Evolutionary conservation across 2,329 filamentous ascomycete genomes (phyloP).

Genomic region (Colletotrichum tropicicola): DNA sequence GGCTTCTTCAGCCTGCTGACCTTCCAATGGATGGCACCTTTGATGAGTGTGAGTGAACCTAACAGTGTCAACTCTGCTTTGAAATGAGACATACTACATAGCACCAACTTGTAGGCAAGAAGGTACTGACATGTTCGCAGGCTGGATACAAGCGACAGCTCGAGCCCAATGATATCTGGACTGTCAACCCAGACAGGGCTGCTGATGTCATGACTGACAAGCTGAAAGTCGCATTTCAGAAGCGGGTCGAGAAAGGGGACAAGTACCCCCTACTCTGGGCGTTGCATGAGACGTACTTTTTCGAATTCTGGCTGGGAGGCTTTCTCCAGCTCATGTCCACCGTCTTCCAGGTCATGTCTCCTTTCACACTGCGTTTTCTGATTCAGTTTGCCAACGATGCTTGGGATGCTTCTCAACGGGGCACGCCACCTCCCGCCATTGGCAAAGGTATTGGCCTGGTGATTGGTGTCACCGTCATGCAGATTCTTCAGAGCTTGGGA

Average conservation of each 20-base stretch:
- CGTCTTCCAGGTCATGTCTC: slow-evolving; percentile 81
- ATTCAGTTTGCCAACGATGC: slow-evolving; percentile 87
- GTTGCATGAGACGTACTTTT: slow-evolving; percentile 85
- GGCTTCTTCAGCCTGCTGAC: slow-evolving; percentile 78
- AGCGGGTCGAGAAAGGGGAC: slow-evolving; percentile 72
- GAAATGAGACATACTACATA: not conserved
- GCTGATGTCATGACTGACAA: slow-evolving; percentile 75
- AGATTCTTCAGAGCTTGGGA: slow-evolving; percentile 80
- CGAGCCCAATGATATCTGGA: slow-evolving; percentile 87
- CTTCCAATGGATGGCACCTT: slow-evolving; percentile 89
- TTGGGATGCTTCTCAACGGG: slow-evolving; percentile 68
- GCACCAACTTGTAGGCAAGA: too few species aligned
- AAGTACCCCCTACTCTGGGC: slow-evolving; percentile 82
- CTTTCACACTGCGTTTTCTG: slow-evolving; percentile 85
- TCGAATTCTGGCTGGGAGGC: slow-evolving; percentile 88
- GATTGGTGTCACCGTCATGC: slow-evolving; percentile 86
- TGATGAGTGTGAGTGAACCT: slow-evolving; percentile 75
- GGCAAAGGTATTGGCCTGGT: slow-evolving; percentile 83
- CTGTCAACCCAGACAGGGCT: slow-evolving; percentile 82
- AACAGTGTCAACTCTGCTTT: not conserved
- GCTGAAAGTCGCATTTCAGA: slow-evolving; percentile 74
- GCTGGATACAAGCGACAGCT: slow-evolving; percentile 86
- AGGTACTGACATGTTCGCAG: slow-evolving; percentile 49
- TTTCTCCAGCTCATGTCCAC: slow-evolving; percentile 77
- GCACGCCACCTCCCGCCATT: slow-evolving; percentile 70